These are phyloP conservation scores for Talaromyces marneffei DNA, from an alignment of 2,329 filamentous ascomycete species.

Conservation along the genomic window DNA sequence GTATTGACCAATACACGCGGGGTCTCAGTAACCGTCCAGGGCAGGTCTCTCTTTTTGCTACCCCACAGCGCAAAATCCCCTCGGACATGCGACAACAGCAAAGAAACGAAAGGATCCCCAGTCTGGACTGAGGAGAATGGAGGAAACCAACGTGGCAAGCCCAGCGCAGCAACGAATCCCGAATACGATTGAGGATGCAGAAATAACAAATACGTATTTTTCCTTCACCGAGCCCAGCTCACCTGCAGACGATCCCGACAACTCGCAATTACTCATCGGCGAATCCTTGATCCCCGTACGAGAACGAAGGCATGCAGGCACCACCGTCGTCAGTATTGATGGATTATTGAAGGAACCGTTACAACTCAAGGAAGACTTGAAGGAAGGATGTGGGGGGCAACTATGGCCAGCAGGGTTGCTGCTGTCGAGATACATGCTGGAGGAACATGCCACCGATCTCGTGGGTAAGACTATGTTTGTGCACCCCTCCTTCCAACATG, in stretches of 20 bases:
- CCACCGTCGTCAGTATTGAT: conserved; percentile 59
- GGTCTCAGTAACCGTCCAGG: not conserved
- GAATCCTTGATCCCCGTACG: conserved; percentile 53
- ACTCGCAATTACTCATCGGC: conserved; percentile 40
- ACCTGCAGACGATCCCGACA: conserved; percentile 15
- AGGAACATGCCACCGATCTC: conserved; percentile 61
- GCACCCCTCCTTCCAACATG: conserved; percentile 13
- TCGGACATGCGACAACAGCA: not conserved
- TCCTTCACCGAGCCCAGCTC: not conserved
- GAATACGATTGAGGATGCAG: not conserved
- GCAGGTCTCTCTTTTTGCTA: not conserved
- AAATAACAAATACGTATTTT: not conserved
- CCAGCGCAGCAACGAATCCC: not conserved
- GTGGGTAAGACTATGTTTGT: conserved; percentile 67
- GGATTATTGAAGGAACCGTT: conserved; percentile 66
- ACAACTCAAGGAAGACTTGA: conserved; percentile 75
- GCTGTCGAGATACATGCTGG: conserved; percentile 77
- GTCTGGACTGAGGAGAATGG: not conserved
- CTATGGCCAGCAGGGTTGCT: conserved; percentile 93
- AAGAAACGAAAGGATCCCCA: not conserved
- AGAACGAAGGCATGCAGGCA: conserved; percentile 47
- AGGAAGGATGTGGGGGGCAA: conserved; percentile 83
- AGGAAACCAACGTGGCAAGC: not conserved
- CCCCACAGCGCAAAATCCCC: not conserved
- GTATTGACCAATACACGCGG: conserved; percentile 1